Base-by-base conservation (phyloP, 768 basidiomycete genomes). In the Mycena pura region DNA sequence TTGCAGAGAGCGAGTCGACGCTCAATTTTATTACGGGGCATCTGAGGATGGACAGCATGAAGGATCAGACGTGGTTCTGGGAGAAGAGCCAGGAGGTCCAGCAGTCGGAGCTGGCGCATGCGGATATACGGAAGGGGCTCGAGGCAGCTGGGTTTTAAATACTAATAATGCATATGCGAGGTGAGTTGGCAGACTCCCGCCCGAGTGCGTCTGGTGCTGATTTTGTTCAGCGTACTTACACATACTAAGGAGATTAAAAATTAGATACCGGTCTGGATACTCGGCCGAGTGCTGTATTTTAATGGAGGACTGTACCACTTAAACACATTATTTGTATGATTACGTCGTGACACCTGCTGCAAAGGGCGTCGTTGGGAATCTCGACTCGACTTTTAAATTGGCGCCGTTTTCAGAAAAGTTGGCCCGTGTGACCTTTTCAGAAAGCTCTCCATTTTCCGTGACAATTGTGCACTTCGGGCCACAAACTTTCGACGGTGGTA, bases 141-240 rank as follows among this genome's bases (percentile, higher is more conserved):
- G 86, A 88, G 73, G 84, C 83, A 27, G 87, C 88, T 45, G 88
- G 88, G 8, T 90, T 91, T 68, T 89, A 72, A n/a, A n/a, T n/a
- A n/a, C n/a, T n/a, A n/a, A n/a, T n/a, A n/a, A n/a, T n/a, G n/a
- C n/a, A 74, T 38, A 73, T 51, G 40, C 44, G 19, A 43, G 32
- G 60, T 67, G 41, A 39, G 43, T 47, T 40, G 19, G 25, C 17
- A 5, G 21, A 24, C 17, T 40, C 29, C 21, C 21, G 13, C 25
- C 29, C 52, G 25, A n/a, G 22, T 41, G 48, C 43, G 49, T 28
- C 45, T 53, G 36, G n/a, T 62, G 44, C 54, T 52, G 27, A 47
- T 29, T 50, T 40, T 46, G 67, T 60, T n/a, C 47, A 5, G 39
- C 15, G 34, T 6, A 19, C 14, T 29, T 22, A 45, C 29, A 44